These are phyloP conservation scores for Trematosphaeria pertusa DNA, from an alignment of 2,329 filamentous ascomycete genomes.

Conservation along the genomic window DNA sequence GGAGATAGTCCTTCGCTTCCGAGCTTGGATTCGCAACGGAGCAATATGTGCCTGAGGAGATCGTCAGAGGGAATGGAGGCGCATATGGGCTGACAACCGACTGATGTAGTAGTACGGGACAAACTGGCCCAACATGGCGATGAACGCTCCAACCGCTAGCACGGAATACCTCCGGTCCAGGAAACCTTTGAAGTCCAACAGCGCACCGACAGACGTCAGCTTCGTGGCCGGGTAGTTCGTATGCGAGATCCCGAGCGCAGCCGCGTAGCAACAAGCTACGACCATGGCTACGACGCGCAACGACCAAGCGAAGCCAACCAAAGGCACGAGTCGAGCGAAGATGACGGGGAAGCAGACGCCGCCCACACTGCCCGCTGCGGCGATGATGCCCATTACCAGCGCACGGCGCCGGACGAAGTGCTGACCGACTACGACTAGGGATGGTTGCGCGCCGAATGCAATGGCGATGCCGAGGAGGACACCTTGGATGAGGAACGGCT, in stretches of 20 bases:
- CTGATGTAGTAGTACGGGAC: conserved; percentile 44
- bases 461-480: conserved; percentile 53
- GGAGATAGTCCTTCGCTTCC: conserved; percentile 54
- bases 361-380: conserved; percentile 49
- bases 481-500: conserved; percentile 55
- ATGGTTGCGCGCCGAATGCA: conserved; percentile 51
- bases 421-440: conserved; percentile 49
- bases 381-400: conserved; percentile 52
- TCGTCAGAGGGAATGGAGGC: no score
- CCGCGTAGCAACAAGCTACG: conserved; percentile 52
- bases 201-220: conserved; percentile 28
- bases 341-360: conserved; percentile 64
- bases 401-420: conserved; percentile 54
- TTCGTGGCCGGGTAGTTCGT: conserved; percentile 20
- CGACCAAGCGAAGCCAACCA: conserved; percentile 67
- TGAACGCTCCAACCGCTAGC: conserved; percentile 33
- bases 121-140: conserved; percentile 39
- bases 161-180: conserved; percentile 41
- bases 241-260: conserved; percentile 43
- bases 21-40: conserved; percentile 57
- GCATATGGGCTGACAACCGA: conserved; percentile 33
- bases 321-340: conserved; percentile 61
- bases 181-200: conserved; percentile 45
- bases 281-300: conserved; percentile 68
- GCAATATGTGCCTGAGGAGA: no score